phyloP scores from a whole-genome alignment of 495 filamentous ascomycete genomes.

The Chaetomium fimeti region DNA sequence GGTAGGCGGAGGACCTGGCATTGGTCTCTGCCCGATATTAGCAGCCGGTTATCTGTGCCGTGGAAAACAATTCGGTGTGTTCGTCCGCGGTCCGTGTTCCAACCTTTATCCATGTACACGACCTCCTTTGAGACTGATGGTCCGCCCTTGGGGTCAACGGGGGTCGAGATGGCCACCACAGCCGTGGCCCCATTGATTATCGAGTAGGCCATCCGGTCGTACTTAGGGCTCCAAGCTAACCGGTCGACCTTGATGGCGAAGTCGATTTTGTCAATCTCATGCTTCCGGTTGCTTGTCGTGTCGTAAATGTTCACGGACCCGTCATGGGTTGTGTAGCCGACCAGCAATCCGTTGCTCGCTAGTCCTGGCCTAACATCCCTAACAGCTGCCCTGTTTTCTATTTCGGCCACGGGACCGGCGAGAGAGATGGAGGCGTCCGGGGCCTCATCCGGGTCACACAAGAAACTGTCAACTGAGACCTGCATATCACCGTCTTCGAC shows the following conservation, averaged over 20 bases:
- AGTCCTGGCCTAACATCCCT: not conserved
- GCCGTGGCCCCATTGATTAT: not conserved
- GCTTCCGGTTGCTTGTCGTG: not conserved
- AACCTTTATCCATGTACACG: not conserved
- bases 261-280: not conserved
- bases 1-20: conserved; percentile 13
- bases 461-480: not conserved
- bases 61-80: conserved; percentile 7
- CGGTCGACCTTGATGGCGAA: not conserved
- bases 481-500: not conserved
- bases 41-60: not conserved
- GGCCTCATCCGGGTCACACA: not conserved
- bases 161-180: not conserved
- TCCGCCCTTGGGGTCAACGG: not conserved
- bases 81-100: not conserved
- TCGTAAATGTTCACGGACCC: conserved; percentile 4
- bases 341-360: not conserved
- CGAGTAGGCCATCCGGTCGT: conserved; percentile 2
- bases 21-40: too few relatives aligned
- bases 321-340: not conserved
- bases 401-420: not conserved
- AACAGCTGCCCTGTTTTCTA: not conserved
- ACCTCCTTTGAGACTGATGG: not conserved
- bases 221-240: conserved; percentile 6
- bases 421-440: not conserved